Base-by-base conservation (phyloP, 192 early-diverging fungal species). In the Dissophora globulifera region DNA sequence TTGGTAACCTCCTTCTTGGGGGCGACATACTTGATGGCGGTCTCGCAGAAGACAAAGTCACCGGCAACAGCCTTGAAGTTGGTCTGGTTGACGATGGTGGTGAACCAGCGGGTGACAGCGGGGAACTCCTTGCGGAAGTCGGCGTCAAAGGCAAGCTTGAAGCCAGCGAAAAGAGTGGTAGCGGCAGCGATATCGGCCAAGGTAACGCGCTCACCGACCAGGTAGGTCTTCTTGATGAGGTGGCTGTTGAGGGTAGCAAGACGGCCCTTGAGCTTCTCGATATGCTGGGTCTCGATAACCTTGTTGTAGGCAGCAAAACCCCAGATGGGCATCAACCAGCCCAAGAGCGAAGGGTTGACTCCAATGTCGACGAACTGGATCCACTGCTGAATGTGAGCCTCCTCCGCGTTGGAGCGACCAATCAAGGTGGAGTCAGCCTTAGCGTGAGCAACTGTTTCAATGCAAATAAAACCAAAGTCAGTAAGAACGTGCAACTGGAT, bases 31-130 rank as follows among this genome's bases (percentile, higher is more conserved):
- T 58, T 71, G 20, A 53, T n/a, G 58, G 89, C 84, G 81, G 85
- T 70, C 54, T 90, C 86, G 82, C 86, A 88, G 46, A 94, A 83
- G 22, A 52, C 48, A 47, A 93, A 81, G 4, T 90, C 89, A 75
- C 92, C 94, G 53, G 93, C 50, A 61, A 94, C 86, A 38, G 85
- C 86, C 86, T 92, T 92, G 89, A 97, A 94, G 80, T 90, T 74
- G 42, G 90, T 76, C 87, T 96, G 93, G 85, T 87, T 88, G 57
- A 91, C 72, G 58, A 91, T 80, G 79, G 96, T 98, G 78, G 80
- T 83, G 90, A 95, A 96, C 92, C 93, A 98, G 76, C 95, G 93
- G 75, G 82, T 94, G 55, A 98, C 82, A 83, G 95, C 95, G 79
- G 90, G 91, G 89, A 86, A 93, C 57, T 85, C 58, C 71, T 90